A percentile compares a stretch with the other conserved stretches of the same genome.
phyloP scores from a whole-genome alignment of 345 rosid genomes.

The Linum tenue region DNA sequence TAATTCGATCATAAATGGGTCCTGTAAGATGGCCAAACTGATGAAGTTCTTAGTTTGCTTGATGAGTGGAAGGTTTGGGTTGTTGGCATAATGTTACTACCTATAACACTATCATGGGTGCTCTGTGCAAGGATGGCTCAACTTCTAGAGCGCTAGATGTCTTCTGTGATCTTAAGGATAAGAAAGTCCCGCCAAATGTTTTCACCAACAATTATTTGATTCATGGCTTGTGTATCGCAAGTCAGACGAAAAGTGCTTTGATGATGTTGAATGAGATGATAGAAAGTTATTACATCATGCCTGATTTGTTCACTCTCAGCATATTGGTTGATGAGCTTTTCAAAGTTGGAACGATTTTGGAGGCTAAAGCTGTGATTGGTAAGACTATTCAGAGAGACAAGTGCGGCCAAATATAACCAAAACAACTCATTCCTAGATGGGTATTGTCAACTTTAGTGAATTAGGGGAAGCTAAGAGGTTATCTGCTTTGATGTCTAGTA shows the following conservation, averaged over 20 bases:
- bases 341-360: constrained; percentile 6
- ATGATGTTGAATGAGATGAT: constrained; percentile 13
- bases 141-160: constrained; percentile 1
- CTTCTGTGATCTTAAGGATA: constrained; percentile 1
- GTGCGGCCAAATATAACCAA: neutral
- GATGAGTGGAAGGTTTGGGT: neutral
- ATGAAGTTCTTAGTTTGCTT: neutral
- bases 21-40: neutral
- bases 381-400: constrained; percentile 5
- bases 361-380: constrained; percentile 1
- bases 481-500: neutral
- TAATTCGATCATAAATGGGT: constrained; percentile 8
- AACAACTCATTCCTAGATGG: neutral
- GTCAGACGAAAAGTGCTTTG: neutral
- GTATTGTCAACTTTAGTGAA: neutral
- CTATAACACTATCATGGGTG: constrained; percentile 6
- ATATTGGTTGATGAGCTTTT: constrained; percentile 4
- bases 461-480: neutral
- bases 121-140: constrained; percentile 1
- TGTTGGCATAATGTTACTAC: neutral
- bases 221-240: neutral
- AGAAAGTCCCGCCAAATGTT: neutral
- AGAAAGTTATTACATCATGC: neutral
- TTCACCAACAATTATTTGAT: constrained; percentile 3
- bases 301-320: constrained; percentile 3